Percentiles rank a stretch among this genome's conserved stretches.
Conservation (phyloP, 164 flowering plant genomes). For the Akebia trifoliata region DNA sequence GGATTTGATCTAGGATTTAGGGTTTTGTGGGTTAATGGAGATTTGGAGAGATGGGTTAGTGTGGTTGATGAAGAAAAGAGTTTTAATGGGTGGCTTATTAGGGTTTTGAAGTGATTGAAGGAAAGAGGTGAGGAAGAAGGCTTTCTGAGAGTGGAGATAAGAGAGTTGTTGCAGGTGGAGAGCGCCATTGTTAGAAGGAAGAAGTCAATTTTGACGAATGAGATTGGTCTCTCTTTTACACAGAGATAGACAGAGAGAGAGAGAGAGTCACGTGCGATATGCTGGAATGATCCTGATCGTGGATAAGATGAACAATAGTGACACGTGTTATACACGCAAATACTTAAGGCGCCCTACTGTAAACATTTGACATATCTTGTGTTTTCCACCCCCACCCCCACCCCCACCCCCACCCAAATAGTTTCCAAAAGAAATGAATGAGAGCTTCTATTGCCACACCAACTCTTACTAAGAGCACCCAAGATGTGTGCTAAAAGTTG, state of each 20-base stretch:
- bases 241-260: not conserved
- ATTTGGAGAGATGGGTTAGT: conserved; percentile 7
- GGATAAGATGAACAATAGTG: no score
- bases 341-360: no score
- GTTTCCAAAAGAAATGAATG: no score
- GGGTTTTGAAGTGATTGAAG: not conserved
- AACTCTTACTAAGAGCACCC: no score
- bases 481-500: no score
- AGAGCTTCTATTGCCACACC: no score
- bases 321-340: no score
- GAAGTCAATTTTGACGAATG: not conserved
- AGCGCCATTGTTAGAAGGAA: conserved; percentile 2
- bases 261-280: not conserved
- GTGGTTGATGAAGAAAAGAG: not conserved
- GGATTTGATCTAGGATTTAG: conserved; percentile 9
- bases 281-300: no score
- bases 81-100: not conserved
- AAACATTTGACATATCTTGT: no score
- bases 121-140: not conserved
- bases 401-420: no score
- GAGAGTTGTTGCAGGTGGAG: conserved; percentile 9
- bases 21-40: conserved; percentile 16
- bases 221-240: not conserved
- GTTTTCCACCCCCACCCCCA: no score
- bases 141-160: conserved; percentile 10